phyloP scores from a whole-genome alignment of 257 asterid genomes.

The Petunia axillaris region DNA sequence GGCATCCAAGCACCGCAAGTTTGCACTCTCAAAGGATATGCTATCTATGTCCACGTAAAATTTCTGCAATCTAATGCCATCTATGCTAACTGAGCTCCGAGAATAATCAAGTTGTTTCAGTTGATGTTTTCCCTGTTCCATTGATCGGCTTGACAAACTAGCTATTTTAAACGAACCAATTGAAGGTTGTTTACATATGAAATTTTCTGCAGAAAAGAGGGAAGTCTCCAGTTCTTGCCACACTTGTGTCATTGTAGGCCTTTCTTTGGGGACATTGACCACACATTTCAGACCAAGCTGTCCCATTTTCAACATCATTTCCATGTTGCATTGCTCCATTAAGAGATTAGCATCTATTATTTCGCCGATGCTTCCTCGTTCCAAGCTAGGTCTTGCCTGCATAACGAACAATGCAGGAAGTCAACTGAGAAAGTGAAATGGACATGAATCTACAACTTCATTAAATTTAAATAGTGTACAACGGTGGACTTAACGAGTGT shows the following conservation, averaged over 20 bases:
- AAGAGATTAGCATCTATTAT: conserved; percentile 64
- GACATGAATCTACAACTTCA: neutral
- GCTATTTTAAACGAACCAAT: neutral
- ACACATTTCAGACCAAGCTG: conserved; percentile 63
- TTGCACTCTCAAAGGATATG: conserved; percentile 46
- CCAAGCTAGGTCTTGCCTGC: conserved; percentile 72
- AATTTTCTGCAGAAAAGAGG: conserved; percentile 28
- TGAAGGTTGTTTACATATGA: conserved; percentile 21
- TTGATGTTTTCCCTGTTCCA: neutral
- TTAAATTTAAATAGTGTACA: neutral
- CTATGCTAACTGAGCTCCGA: conserved; percentile 51
- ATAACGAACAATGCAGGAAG: conserved; percentile 4
- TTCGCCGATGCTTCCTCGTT: conserved; percentile 57
- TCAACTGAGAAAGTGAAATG: conserved; percentile 1
- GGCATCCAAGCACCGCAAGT: conserved; percentile 63
- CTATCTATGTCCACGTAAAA: conserved; percentile 56
- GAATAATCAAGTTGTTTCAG: conserved; percentile 32
- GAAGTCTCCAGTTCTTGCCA: conserved; percentile 66
- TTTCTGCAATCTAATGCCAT: conserved; percentile 62
- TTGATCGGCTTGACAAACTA: conserved; percentile 16
- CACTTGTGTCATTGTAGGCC: conserved; percentile 76
- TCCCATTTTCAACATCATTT: conserved; percentile 68
- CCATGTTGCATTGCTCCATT: conserved; percentile 61
- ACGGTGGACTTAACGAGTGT: no score
- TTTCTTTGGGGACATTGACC: conserved; percentile 58